A percentile compares a stretch with the other conserved stretches of the same genome.
These are phyloP conservation scores for Trifolium subterraneum DNA, from an alignment of 306 rosid genomes.

Conservation along the genomic window DNA sequence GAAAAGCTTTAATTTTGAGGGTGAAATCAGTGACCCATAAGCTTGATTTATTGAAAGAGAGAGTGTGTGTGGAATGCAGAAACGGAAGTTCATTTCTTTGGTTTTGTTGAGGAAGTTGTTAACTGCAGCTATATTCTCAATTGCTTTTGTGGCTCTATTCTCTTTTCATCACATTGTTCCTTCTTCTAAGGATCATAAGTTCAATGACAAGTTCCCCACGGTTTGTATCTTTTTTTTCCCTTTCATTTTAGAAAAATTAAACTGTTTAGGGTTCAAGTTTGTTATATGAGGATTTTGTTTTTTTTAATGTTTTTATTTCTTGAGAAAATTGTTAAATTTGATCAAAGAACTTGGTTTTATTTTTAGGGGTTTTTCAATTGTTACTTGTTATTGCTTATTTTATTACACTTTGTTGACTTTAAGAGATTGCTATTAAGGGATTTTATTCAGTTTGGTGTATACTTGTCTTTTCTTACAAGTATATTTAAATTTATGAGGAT, in stretches of 20 bases:
- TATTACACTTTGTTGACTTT: conserved; percentile 41
- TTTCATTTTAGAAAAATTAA: background rate
- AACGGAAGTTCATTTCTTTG: conserved; percentile 57
- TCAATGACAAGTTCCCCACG: conserved; percentile 81
- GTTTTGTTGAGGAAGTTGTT: conserved; percentile 68
- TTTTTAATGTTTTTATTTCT: too few species aligned
- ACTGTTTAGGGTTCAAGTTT: conserved; percentile 35
- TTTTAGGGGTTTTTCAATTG: conserved; percentile 40
- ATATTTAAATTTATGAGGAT: background rate
- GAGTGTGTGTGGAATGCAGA: conserved; percentile 61
- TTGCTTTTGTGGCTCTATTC: conserved; percentile 68
- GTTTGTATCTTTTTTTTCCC: conserved; percentile 37
- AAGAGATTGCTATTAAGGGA: conserved; percentile 25
- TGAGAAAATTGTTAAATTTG: background rate
- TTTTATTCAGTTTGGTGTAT: conserved; percentile 14
- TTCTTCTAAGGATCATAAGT: conserved; percentile 66
- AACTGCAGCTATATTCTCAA: conserved; percentile 68
- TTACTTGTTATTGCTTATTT: background rate
- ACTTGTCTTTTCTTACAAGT: background rate
- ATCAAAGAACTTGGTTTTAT: background rate
- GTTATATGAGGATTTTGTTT: background rate
- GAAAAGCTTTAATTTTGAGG: background rate
- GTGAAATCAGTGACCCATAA: background rate
- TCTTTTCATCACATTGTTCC: conserved; percentile 74
- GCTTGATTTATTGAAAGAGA: background rate